phyloP scores from a whole-genome alignment of 331 rosid species.

The Pyrus hybrid region DNA sequence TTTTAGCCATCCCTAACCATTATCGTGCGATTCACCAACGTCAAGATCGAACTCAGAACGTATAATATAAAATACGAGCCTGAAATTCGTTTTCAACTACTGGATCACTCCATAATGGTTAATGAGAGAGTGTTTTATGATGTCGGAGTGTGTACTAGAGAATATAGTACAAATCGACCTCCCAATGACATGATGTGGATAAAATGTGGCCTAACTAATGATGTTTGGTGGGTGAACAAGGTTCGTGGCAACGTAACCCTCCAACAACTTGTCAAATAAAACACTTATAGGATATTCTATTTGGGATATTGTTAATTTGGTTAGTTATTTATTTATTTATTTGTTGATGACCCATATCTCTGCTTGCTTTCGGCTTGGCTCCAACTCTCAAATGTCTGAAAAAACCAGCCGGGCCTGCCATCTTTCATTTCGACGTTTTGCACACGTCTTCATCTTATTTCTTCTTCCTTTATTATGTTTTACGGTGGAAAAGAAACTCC shows the following conservation, averaged over 20 bases:
- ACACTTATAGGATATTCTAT: not conserved
- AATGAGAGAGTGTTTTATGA: not conserved
- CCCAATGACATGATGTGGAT: not conserved
- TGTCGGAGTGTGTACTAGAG: not conserved
- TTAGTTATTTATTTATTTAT: too few species aligned
- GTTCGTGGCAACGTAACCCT: not conserved
- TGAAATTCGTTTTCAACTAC: too few species aligned
- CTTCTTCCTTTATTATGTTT: not conserved
- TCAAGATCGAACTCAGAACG: too few species aligned
- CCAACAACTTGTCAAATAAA: not conserved
- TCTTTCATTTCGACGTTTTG: not conserved
- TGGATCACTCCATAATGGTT: accelerated
- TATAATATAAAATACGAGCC: accelerated
- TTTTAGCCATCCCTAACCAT: accelerated
- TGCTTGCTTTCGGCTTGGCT: not conserved
- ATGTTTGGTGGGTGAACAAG: not conserved
- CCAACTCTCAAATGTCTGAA: not conserved
- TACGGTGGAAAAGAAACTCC: not conserved
- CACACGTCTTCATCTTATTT: not conserved
- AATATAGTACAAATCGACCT: not conserved
- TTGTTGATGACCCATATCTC: not conserved
- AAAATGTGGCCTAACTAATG: not conserved
- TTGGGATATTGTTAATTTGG: not conserved
- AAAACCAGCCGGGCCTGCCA: not conserved
- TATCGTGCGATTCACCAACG: too few species aligned